phyloP scores from a whole-genome alignment of 2,329 filamentous ascomycete species.

The Monilinia fructigena region DNA sequence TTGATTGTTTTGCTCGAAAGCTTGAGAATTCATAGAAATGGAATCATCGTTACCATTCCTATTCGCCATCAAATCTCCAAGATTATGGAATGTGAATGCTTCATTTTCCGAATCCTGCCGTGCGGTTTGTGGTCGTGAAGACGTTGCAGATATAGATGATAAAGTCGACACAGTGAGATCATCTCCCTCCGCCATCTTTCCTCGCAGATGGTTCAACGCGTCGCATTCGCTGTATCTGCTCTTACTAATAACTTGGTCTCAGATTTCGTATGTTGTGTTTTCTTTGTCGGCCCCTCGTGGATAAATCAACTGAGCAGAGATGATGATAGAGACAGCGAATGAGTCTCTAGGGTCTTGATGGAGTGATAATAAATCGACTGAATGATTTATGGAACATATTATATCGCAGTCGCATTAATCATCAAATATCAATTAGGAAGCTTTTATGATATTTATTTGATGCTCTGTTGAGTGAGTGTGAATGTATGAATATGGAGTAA shows the following conservation, averaged over 20 bases:
- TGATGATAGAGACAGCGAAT: conserved; percentile 11
- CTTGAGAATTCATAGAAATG: conserved; percentile 29
- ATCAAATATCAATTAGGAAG: not conserved
- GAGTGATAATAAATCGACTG: not conserved
- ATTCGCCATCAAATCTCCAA: conserved; percentile 35
- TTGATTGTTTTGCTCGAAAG: conserved; percentile 29
- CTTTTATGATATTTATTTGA: not conserved
- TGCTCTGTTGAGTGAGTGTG: not conserved
- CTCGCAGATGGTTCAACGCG: conserved; percentile 26
- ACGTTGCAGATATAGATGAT: conserved; percentile 23
- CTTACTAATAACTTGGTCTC: not conserved
- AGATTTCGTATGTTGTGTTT: conserved; percentile 17
- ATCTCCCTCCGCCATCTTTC: conserved; percentile 39
- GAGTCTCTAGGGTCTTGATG: conserved; percentile 5
- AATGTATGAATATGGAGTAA: not conserved
- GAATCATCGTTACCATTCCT: conserved; percentile 35
- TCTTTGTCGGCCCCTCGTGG: conserved; percentile 23
- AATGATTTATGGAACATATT: not conserved
- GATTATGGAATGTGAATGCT: conserved; percentile 35
- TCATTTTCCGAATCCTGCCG: conserved; percentile 35
- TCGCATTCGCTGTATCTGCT: conserved; percentile 32
- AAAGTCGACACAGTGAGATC: conserved; percentile 22
- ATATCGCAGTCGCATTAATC: not conserved
- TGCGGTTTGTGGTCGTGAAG: conserved; percentile 35
- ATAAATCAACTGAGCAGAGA: not conserved